A percentile compares a stretch with the other conserved stretches of the same genome.
Evolutionary conservation across 805 yeast species (phyloP).

Genomic region (Komagataella kurtzmanii): DNA sequence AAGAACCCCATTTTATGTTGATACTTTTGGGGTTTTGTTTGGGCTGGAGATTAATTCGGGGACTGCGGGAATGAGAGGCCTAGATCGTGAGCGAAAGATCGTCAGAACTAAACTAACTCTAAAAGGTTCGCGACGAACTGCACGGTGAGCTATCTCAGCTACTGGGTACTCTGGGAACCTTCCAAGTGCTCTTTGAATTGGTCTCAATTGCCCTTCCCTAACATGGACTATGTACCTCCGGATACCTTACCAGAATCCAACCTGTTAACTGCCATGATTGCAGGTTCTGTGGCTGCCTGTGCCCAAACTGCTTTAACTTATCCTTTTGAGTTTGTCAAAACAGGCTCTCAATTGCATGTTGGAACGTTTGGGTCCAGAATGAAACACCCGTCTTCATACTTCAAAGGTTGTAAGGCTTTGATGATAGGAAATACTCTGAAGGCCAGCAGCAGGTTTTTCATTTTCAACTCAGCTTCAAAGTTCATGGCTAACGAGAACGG

Average conservation of each 20-base stretch:
- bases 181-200: neutral
- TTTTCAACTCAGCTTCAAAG: slow-evolving; percentile 63
- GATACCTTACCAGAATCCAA: slow-evolving; percentile 18
- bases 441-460: slow-evolving; percentile 57
- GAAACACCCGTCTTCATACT: slow-evolving; percentile 21
- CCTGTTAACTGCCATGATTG: slow-evolving; percentile 41
- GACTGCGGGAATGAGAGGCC: neutral
- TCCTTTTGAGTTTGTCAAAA: slow-evolving; percentile 62
- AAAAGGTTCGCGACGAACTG: neutral
- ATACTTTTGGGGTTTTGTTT: neutral
- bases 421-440: slow-evolving; percentile 65
- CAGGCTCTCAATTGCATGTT: slow-evolving; percentile 31
- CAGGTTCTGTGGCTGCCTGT: slow-evolving; percentile 52
- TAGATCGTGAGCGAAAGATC: neutral
- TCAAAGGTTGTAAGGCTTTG: slow-evolving; percentile 61
- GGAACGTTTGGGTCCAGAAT: slow-evolving; percentile 23
- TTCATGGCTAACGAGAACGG: slow-evolving; percentile 47
- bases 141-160: neutral
- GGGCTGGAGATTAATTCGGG: neutral
- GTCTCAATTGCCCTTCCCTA: neutral
- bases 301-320: slow-evolving; percentile 50
- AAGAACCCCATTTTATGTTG: neutral
- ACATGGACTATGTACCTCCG: neutral
- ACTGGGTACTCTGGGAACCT: neutral
- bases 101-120: neutral